A percentile compares a stretch with the other conserved stretches of the same genome.
phyloP scores from a whole-genome alignment of 148 eudicot genomes.

The Chenopodium suecicum region DNA sequence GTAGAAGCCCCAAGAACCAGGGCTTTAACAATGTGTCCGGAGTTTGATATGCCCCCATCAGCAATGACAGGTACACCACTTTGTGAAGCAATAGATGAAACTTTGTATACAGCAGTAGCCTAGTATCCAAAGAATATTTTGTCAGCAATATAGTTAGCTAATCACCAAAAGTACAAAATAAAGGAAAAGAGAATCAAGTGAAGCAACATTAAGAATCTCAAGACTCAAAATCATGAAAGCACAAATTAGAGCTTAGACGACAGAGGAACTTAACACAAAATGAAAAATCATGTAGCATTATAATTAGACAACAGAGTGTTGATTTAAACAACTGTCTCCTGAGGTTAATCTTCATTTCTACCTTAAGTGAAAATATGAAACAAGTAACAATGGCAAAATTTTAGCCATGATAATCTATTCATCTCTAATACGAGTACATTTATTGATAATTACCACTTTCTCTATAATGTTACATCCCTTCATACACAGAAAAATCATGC shows the following conservation, averaged over 20 bases:
- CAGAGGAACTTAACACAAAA: too few species aligned
- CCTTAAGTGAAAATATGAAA: not conserved
- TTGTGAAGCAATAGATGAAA: constrained; percentile 67
- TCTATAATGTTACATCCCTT: not conserved
- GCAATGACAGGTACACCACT: constrained; percentile 84
- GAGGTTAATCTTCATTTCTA: not conserved
- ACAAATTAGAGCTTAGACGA: not conserved
- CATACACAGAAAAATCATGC: not conserved
- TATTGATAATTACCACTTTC: not conserved
- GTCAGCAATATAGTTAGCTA: not conserved
- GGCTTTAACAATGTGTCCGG: constrained; percentile 94
- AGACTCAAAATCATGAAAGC: not conserved
- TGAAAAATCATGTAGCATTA: not conserved
- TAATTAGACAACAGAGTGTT: not conserved
- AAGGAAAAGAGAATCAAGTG: too few species aligned
- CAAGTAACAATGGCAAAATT: too few species aligned
- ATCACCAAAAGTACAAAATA: not conserved
- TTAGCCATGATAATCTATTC: too few species aligned
- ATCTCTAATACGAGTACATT: not conserved
- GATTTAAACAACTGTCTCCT: not conserved
- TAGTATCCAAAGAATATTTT: constrained; percentile 25
- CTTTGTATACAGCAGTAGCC: constrained; percentile 98
- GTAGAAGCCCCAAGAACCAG: constrained; percentile 87
- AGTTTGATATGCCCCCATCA: constrained; percentile 94
- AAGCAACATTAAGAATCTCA: not conserved